Evolutionary conservation across 2,329 filamentous ascomycete species (phyloP).

Genomic region (Huntiella decipiens): DNA sequence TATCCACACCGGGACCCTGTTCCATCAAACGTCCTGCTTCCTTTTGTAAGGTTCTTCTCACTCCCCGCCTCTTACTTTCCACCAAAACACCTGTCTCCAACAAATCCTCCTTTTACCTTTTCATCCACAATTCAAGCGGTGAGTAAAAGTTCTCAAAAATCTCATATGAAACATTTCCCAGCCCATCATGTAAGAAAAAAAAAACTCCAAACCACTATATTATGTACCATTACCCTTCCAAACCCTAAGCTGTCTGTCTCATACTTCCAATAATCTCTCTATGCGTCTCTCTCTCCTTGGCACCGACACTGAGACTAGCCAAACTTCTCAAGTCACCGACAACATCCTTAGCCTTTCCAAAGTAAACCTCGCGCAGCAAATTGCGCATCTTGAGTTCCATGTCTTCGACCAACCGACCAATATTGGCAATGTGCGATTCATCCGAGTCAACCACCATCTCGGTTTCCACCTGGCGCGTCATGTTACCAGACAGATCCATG

Average conservation of each 20-base stretch:
- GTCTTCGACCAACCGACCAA: constrained; percentile 86
- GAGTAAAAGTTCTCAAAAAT: no score
- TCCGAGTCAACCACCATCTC: constrained; percentile 81
- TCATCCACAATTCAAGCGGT: no score
- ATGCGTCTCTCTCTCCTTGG: constrained; percentile 68
- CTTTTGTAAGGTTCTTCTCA: no score
- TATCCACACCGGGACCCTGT: no score
- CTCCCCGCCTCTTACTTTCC: no score
- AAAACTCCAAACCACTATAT: no score
- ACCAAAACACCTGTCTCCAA: no score
- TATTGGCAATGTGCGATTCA: constrained; percentile 85
- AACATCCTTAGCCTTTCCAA: constrained; percentile 97
- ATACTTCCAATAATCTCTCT: constrained; percentile 64
- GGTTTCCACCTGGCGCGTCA: constrained; percentile 90
- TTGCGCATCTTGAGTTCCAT: constrained; percentile 99
- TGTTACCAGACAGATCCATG: constrained; percentile 88
- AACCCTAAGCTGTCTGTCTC: constrained; percentile 14
- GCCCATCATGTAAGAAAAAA: no score
- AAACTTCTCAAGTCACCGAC: constrained; percentile 87
- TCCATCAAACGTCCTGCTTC: no score
- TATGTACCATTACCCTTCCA: neutral
- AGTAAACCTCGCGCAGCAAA: constrained; percentile 94
- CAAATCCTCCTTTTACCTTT: no score
- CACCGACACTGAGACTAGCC: constrained; percentile 64
- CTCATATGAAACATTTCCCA: no score